These are phyloP conservation scores for Boletus sp. DNA, from an alignment of 1,284 basidiomycete genomes.

Conservation along the genomic window DNA sequence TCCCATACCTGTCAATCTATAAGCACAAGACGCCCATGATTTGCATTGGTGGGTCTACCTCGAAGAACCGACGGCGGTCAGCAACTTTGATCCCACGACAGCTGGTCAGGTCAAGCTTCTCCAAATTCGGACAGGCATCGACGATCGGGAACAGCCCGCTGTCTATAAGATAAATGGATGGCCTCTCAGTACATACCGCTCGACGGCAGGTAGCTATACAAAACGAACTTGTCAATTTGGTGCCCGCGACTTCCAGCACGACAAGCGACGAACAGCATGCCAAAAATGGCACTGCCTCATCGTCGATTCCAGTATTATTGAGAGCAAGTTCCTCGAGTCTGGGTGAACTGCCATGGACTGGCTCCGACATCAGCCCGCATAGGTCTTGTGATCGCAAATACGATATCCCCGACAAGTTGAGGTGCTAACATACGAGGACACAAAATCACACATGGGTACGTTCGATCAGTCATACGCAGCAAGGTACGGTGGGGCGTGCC, in stretches of 20 bases:
- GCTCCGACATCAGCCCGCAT: slow-evolving; percentile 43
- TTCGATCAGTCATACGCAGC: neutral
- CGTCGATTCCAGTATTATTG: slow-evolving; percentile 61
- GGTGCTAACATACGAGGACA: slow-evolving; percentile 30
- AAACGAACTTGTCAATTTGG: slow-evolving; percentile 55
- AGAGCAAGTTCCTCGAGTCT: slow-evolving; percentile 51
- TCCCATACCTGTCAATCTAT: slow-evolving; percentile 45
- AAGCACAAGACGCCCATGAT: neutral
- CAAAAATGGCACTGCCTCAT: slow-evolving; percentile 52
- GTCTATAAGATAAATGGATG: slow-evolving; percentile 37
- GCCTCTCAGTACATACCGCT: neutral
- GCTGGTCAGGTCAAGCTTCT: slow-evolving; percentile 59
- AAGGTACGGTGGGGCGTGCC: slow-evolving; percentile 34
- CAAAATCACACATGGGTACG: neutral
- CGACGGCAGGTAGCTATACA: neutral
- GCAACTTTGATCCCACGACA: slow-evolving; percentile 60
- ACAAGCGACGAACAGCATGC: slow-evolving; percentile 48
- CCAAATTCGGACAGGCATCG: slow-evolving; percentile 52
- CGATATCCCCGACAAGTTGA: slow-evolving; percentile 58
- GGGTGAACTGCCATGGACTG: slow-evolving; percentile 32
- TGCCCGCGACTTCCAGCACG: slow-evolving; percentile 53
- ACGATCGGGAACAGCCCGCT: slow-evolving; percentile 56
- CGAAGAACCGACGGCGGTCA: slow-evolving; percentile 66
- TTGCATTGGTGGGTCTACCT: slow-evolving; percentile 38
- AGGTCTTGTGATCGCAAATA: slow-evolving; percentile 54